Conservation (phyloP, 352 stramenopile species). For the Plasmopara muralis region DNA sequence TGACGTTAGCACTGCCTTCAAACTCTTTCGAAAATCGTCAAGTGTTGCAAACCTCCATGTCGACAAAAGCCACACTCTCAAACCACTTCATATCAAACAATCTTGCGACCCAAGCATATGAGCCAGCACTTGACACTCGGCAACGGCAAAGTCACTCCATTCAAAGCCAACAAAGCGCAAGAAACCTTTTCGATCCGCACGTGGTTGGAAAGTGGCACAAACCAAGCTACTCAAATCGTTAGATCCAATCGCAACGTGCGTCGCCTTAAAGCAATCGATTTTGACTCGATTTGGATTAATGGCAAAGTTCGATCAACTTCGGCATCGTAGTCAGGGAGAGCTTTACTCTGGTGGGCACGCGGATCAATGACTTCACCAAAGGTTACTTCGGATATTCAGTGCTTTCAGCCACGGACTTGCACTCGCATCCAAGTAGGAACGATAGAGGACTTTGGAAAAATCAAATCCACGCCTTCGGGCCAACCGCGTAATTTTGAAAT, state of each 20-base stretch:
- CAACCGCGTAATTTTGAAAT: slow-evolving; percentile 22
- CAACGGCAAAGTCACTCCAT: slow-evolving; percentile 3
- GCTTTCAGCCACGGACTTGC: slow-evolving; percentile 14
- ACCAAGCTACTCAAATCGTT: slow-evolving; percentile 26
- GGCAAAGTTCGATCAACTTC: slow-evolving; percentile 1
- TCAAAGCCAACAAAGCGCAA: slow-evolving; percentile 1
- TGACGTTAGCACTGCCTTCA: slow-evolving; percentile 11
- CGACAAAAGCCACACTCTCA: slow-evolving; percentile 2
- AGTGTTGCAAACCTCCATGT: neutral
- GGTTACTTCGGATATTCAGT: slow-evolving; percentile 5
- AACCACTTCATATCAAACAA: neutral
- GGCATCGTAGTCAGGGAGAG: neutral
- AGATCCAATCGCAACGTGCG: slow-evolving; percentile 26
- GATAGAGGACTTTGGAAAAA: slow-evolving; percentile 22
- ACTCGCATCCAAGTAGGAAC: slow-evolving; percentile 14
- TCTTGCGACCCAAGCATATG: neutral
- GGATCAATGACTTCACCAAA: slow-evolving; percentile 2
- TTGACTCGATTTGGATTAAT: slow-evolving; percentile 2
- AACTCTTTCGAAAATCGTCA: neutral
- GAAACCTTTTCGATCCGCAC: neutral
- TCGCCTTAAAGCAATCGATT: slow-evolving; percentile 13
- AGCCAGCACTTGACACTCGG: neutral
- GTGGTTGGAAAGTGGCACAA: slow-evolving; percentile 4
- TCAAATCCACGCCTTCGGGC: slow-evolving; percentile 14
- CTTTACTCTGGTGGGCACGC: neutral